Base-by-base conservation (phyloP, 2,329 filamentous ascomycete genomes). In the Pseudogymnoascus sp. region DNA sequence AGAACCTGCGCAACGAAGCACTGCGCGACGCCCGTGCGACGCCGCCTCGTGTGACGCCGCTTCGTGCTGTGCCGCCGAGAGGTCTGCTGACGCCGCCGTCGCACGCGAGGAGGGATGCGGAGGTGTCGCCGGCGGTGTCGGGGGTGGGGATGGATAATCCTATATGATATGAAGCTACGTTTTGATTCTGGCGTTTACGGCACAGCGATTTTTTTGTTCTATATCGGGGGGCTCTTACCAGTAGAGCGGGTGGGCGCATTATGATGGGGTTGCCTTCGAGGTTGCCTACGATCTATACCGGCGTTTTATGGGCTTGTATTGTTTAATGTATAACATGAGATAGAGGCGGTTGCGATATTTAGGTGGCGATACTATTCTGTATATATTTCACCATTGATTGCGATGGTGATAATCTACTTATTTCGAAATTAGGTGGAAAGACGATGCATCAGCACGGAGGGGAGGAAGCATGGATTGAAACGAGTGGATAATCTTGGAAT, bases 71-170 rank as follows among this genome's bases (percentile, higher is more conserved):
- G 30, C 28, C 16, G 28, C 30, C 28, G 28, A 58, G 28, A 28
- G 55, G 55, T 58, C 55, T 58, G 55, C 28, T 35, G 28, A 58
- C 55, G 3, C 55, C 55, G 16, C 55, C 55, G 1, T 12, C 11
- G 55, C 55, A 58, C 14, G 36, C 33, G 38, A 42, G 25, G 23
- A 39, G 35, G 23, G 36, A 30, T 7, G 55, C 25, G 39, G 62
- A 30, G 14, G 33, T 16, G 22, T 55, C 58, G 39, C 28, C 52
- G 19, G 59, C 64, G 12, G 35, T 66, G 36, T 58, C 62, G 19
- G 66, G 62, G 35, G 66, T 67, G 8, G 68, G 68, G 12, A 71
- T 71, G 70, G 66, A 68, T 45, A 71, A 72, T 62, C 65, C 69
- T 23, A 71, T 71, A 19, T 71, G 62, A 66, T 49, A 49, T 28